Evolutionary conservation across 1,284 basidiomycete species (phyloP).

Genomic region (Rugosomyces carneus): DNA sequence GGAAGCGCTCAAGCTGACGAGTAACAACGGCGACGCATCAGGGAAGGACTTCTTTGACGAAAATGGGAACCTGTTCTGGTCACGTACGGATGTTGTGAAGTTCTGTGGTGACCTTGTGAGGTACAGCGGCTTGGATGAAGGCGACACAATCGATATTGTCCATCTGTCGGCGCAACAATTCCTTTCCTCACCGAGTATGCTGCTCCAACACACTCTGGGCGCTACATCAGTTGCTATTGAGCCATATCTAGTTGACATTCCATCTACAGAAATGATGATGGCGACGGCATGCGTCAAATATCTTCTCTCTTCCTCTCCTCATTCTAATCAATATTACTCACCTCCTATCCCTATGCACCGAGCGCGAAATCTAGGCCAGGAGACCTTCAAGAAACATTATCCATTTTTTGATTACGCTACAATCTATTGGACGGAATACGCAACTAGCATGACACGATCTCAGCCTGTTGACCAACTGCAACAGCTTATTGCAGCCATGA

Average conservation of each 20-base stretch:
- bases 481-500: background rate
- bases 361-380: background rate
- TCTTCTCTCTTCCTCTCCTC: background rate
- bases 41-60: background rate
- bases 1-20: conserved; percentile 1
- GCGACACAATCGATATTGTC: conserved; percentile 4
- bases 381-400: background rate
- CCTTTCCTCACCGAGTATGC: background rate
- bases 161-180: conserved; percentile 7
- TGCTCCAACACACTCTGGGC: too few species aligned
- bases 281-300: background rate
- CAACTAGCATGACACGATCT: background rate
- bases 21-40: background rate
- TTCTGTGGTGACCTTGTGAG: conserved; percentile 6
- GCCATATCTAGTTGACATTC: background rate
- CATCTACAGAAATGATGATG: background rate
- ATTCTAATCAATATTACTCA: background rate
- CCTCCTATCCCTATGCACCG: background rate
- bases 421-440: background rate
- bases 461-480: background rate
- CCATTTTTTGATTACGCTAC: background rate
- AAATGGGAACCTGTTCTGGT: conserved; percentile 5
- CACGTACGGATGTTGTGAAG: conserved; percentile 5
- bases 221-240: background rate
- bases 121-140: conserved; percentile 3